Conservation (phyloP, 805 yeast species). For the Blastobotrys muscicola region DNA sequence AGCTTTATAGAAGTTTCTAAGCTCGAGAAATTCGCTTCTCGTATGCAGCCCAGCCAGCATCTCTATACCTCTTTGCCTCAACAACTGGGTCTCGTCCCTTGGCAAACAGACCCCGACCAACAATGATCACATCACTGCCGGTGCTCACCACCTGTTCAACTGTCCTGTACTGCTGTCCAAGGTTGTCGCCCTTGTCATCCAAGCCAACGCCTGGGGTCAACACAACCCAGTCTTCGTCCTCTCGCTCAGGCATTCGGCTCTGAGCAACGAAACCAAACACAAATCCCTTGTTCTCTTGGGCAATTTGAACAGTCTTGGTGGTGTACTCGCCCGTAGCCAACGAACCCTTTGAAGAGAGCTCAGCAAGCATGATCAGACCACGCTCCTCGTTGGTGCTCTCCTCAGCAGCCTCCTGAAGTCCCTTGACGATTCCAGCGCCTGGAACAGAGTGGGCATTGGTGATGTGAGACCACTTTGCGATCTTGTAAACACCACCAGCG, state of each 20-base stretch:
- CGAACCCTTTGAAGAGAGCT: conserved; percentile 87
- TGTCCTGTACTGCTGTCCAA: conserved; percentile 95
- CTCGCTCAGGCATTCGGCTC: conserved; percentile 64
- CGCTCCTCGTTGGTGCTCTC: conserved; percentile 56
- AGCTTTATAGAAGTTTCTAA: no score
- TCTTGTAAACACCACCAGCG: conserved; percentile 78
- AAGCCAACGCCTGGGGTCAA: conserved; percentile 99
- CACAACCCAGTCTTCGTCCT: conserved; percentile 88
- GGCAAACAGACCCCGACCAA: conserved; percentile 95
- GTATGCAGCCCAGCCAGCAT: conserved; percentile 95
- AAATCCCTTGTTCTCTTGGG: conserved; percentile 76
- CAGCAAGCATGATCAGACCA: conserved; percentile 92
- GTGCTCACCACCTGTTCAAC: conserved; percentile 73
- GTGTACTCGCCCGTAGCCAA: conserved; percentile 91
- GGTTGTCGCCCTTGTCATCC: conserved; percentile 89
- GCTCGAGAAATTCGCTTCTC: conserved; percentile 5
- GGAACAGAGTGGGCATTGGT: conserved; percentile 98
- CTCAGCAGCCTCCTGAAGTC: conserved; percentile 68
- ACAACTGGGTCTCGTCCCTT: conserved; percentile 84
- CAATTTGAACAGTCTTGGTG: conserved; percentile 77
- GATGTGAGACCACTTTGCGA: conserved; percentile 92
- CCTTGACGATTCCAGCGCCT: conserved; percentile 86
- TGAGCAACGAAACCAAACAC: conserved; percentile 97
- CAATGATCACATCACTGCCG: conserved; percentile 93
- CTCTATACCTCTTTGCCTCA: conserved; percentile 81